These are phyloP conservation scores for Paraphaeosphaeria sporulosa DNA, from an alignment of 2,329 filamentous ascomycete species.

Conservation along the genomic window DNA sequence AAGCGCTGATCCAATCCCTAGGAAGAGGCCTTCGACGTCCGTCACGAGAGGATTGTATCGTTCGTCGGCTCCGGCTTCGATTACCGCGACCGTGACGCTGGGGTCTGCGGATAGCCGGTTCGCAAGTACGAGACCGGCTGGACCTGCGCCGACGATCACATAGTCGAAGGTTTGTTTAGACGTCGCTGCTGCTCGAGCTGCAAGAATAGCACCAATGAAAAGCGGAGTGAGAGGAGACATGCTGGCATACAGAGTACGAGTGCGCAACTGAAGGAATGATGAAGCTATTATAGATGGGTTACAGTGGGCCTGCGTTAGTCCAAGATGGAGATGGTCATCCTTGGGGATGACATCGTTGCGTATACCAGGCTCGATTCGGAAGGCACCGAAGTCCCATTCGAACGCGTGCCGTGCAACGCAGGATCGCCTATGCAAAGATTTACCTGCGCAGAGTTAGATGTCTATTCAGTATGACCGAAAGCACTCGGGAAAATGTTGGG, in stretches of 20 bases:
- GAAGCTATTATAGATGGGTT: background rate
- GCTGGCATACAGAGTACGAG: background rate
- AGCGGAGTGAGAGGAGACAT: background rate
- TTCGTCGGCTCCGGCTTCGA: constrained; percentile 45
- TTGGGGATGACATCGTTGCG: background rate
- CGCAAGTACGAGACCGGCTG: constrained; percentile 43
- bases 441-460: background rate
- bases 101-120: constrained; percentile 36
- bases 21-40: constrained; percentile 30
- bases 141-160: constrained; percentile 44
- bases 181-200: constrained; percentile 21
- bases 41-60: constrained; percentile 43
- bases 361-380: constrained; percentile 1
- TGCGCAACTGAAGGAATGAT: background rate
- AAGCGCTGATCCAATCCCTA: constrained; percentile 38
- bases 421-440: background rate
- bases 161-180: constrained; percentile 36
- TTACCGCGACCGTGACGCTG: constrained; percentile 33
- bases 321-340: background rate
- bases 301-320: background rate
- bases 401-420: background rate
- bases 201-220: background rate
- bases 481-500: background rate
- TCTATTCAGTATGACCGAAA: background rate
- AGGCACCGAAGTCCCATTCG: background rate